phyloP scores from a whole-genome alignment of 2,329 filamentous ascomycete genomes.

The Aureobasidium sp. region DNA sequence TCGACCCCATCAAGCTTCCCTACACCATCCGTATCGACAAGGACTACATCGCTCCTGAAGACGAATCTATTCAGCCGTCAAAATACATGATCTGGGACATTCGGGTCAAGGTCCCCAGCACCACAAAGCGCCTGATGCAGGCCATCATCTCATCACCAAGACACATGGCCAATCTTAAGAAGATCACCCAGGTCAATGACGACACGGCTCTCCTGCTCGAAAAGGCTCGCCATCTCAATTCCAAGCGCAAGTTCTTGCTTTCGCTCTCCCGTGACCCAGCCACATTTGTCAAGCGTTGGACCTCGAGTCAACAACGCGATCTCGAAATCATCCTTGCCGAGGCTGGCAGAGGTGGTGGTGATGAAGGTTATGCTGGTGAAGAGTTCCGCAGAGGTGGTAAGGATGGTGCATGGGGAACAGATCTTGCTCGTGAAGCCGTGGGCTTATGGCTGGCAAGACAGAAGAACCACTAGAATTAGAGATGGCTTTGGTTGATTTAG shows the following conservation, averaged over 20 bases:
- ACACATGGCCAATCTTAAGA: conserved; percentile 59
- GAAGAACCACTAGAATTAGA: conserved; percentile 12
- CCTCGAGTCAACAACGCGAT: conserved; percentile 84
- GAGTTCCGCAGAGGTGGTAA: conserved; percentile 61
- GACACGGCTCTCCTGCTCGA: conserved; percentile 77
- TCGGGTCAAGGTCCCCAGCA: conserved; percentile 74
- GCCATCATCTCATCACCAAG: conserved; percentile 31
- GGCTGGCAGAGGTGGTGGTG: conserved; percentile 49
- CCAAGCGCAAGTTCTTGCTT: conserved; percentile 81
- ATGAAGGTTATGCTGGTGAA: conserved; percentile 45
- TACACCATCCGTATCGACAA: conserved; percentile 91
- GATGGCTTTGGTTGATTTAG: background rate
- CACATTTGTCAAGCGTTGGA: conserved; percentile 77
- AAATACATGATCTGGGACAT: conserved; percentile 84
- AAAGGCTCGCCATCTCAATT: conserved; percentile 74
- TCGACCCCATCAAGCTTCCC: conserved; percentile 72
- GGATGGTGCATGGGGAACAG: conserved; percentile 55
- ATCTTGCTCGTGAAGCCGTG: conserved; percentile 54
- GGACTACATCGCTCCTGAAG: conserved; percentile 43
- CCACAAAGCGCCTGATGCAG: conserved; percentile 60
- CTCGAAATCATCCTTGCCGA: conserved; percentile 83
- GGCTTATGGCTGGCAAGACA: conserved; percentile 49
- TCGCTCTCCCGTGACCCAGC: conserved; percentile 73
- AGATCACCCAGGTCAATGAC: conserved; percentile 72
- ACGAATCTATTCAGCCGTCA: conserved; percentile 46